Evolutionary conservation across 2,329 filamentous ascomycete genomes (phyloP), one percentile per base, ranked within the genome.

Genomic region (Fonsecaea multimorphosa): DNA sequence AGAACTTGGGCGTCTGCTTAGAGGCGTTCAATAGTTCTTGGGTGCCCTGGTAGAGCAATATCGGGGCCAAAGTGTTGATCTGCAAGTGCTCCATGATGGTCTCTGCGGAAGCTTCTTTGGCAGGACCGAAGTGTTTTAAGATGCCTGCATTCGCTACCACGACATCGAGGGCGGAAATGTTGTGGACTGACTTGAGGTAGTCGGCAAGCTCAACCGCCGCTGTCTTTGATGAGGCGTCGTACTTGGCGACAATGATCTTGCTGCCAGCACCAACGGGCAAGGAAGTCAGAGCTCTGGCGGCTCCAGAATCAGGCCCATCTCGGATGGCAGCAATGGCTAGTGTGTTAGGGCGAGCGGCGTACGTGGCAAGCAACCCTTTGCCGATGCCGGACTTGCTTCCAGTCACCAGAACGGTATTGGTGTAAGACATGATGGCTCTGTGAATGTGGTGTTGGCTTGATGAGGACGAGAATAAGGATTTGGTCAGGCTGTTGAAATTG

Each of bases 101-200:
- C 4, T 74, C 73, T 7, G 78, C 71, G 14, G 79, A 74, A 24
- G 75, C 74, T 11, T 76, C 74, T 1, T 70, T 63, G 0, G 79
- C 75, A 0, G 71, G 68, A 0, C 76, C 76, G 40, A 71, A 80
- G 16, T 69, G 57, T 3, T 74, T 73, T 3, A 72, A 71, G 14
- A 82, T 78, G 24, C 79, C 83, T 0, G 84, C 83, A 70, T 85
- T 85, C 52, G 83, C 80, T 60, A 86, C 79, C 3, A 85, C 79
- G 5, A 83, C 73, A 65, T 85, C 82, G 1, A 85, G 73, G n/a
- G 76, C 72, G 4, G 72, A 70, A 66, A 84, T 77, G 5, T 74
- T 75, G 14, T 77, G 66, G 0, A 63, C 44, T 11, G 59, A 63
- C 3, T 74, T 69, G 2, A 80, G 73, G 7, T 73, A 67, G 31